Percentiles rank a stretch among this genome's conserved stretches.
Conservation (phyloP, 768 basidiomycete species). For the Chalciporus pseudorubinellus region DNA sequence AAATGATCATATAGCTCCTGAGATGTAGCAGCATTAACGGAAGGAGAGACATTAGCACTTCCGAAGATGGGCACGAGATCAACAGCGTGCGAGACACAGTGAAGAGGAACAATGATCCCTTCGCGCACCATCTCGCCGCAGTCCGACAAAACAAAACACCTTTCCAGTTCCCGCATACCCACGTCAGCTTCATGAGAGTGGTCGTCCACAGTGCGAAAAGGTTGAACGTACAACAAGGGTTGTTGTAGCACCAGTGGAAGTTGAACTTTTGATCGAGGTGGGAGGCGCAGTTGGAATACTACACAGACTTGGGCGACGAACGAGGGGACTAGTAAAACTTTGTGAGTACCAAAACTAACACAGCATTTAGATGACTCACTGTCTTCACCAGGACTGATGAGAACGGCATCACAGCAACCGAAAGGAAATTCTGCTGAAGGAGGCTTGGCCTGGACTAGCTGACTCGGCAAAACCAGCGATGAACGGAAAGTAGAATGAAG, state of each 20-base stretch:
- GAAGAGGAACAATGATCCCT: not conserved
- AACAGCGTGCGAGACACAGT: not conserved
- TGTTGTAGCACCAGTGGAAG: not conserved
- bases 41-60: not conserved
- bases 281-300: constrained; percentile 4
- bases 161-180: not conserved
- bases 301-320: constrained; percentile 16
- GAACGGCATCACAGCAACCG: constrained; percentile 21
- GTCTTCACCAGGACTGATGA: not conserved
- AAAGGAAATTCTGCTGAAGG: constrained; percentile 14
- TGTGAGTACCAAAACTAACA: no score
- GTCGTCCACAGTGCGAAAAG: not conserved
- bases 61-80: not conserved
- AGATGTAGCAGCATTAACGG: not conserved
- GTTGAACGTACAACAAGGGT: not conserved
- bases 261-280: not conserved
- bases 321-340: not conserved
- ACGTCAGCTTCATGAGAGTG: no score
- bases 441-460: constrained; percentile 22
- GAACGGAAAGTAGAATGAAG: constrained; percentile 17
- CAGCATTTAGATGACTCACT: no score
- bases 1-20: not conserved
- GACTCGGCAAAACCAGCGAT: constrained; percentile 14
- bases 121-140: no score
- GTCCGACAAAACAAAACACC: not conserved